phyloP scores from a whole-genome alignment of 2,329 filamentous ascomycete species.

The Fusarium duplospermum region DNA sequence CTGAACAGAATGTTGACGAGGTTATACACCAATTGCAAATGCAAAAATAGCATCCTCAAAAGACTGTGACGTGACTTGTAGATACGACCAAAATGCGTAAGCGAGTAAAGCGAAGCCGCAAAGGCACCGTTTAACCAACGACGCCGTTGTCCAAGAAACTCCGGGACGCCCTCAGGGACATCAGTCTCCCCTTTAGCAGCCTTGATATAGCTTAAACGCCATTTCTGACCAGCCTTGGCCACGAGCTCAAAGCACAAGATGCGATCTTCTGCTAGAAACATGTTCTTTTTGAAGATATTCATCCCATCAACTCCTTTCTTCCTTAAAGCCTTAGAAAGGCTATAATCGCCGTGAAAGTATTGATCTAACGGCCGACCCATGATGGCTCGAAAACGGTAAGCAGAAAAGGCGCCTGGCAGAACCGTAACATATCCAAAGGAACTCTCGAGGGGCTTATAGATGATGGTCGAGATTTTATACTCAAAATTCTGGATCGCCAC shows the following conservation, averaged over 20 bases:
- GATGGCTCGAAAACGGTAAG: too few species aligned
- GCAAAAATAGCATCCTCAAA: slow-evolving; percentile 98
- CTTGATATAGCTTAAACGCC: slow-evolving; percentile 99
- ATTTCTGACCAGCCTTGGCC: slow-evolving; percentile 98
- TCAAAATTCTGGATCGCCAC: too few species aligned
- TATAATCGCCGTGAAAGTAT: slow-evolving; percentile 99
- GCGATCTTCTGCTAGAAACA: slow-evolving; percentile 99
- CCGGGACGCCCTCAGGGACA: slow-evolving; percentile 94
- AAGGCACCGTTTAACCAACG: slow-evolving; percentile 99
- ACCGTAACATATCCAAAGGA: too few species aligned
- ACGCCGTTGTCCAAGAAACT: slow-evolving; percentile 98
- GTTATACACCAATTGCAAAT: slow-evolving; percentile 97
- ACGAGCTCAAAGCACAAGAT: slow-evolving; percentile 99
- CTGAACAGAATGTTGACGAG: slow-evolving; percentile 87
- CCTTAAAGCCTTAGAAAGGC: slow-evolving; percentile 90
- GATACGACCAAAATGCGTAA: slow-evolving; percentile 99
- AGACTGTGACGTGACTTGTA: slow-evolving; percentile 99
- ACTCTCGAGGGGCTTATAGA: too few species aligned
- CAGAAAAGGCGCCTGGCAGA: too few species aligned
- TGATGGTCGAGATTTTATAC: too few species aligned
- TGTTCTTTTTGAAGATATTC: slow-evolving; percentile 99
- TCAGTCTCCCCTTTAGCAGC: slow-evolving; percentile 98
- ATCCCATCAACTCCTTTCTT: slow-evolving; percentile 99
- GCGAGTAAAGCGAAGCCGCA: slow-evolving; percentile 93
- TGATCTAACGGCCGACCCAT: slow-evolving; percentile 83